A percentile compares a stretch with the other conserved stretches of the same genome.
These are phyloP conservation scores for Cordyceps militaris DNA, from an alignment of 2,329 filamentous ascomycete species.

Conservation along the genomic window DNA sequence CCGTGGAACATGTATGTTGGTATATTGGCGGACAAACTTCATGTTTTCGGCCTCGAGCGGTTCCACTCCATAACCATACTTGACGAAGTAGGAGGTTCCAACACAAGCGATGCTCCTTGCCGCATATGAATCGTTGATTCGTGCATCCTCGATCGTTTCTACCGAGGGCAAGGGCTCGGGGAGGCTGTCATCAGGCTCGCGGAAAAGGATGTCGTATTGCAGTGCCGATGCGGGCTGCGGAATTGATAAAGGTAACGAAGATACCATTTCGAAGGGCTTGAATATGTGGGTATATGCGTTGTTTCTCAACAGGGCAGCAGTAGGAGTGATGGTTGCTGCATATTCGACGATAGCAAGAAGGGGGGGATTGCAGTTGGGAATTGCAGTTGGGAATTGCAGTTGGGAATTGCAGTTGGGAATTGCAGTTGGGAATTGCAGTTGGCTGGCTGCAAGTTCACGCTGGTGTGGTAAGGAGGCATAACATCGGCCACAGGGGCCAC, in stretches of 20 bases:
- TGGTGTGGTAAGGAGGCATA: no score
- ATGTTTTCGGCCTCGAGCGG: slow-evolving; percentile 13
- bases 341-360: no score
- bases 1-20: slow-evolving; percentile 10
- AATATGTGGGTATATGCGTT: not conserved
- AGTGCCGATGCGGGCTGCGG: not conserved
- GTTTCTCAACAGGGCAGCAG: not conserved
- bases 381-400: no score
- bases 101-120: slow-evolving; percentile 5
- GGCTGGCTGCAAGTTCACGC: no score
- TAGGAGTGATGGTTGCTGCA: no score
- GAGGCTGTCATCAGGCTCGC: not conserved
- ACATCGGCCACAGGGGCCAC: no score
- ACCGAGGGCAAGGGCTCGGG: slow-evolving; percentile 13
- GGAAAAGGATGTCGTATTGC: slow-evolving; percentile 10
- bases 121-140: slow-evolving; percentile 1
- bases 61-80: slow-evolving; percentile 13
- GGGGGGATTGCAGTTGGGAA: no score
- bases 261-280: not conserved
- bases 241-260: not conserved
- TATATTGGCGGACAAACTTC: slow-evolving; percentile 5
- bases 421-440: no score
- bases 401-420: no score
- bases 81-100: slow-evolving; percentile 11
- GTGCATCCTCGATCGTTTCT: slow-evolving; percentile 13